Base-by-base conservation (phyloP, 768 basidiomycete genomes). In the Sistotremastrum niveocremeum region DNA sequence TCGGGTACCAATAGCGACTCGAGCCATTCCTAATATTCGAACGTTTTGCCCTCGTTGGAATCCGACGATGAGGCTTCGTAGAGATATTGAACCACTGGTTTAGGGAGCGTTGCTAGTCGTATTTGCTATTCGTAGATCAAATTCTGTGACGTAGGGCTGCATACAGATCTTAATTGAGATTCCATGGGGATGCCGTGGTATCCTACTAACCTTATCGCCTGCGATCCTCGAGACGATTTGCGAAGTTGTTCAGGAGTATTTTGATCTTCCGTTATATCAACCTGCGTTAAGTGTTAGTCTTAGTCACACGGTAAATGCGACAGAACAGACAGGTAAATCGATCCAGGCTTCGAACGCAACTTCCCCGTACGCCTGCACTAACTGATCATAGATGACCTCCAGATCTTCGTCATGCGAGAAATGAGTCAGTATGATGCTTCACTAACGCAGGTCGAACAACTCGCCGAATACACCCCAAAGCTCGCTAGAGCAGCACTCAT, bases 221-320 rank as follows among this genome's bases (percentile, higher is more conserved):
- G 93, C 89, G 10, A 95, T 84, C 85, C 85, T 31, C 87, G 80
- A 77, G 98, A 99, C 2, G 93, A 79, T 48, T 90, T 88, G 12
- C 84, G 79, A 53, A 99, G 73, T 57, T 97, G 94, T 37, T 91
- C 89, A 0, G 84, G 75, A 3, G 91, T 84, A 3, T 88, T 90
- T 46, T 95, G 88, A 58, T 99, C 95, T 65, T 98, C 93, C 31
- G 79, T 91, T 50, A 95, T 91, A 30, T 90, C 90, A 45, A 94
- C 88, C 93, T 97, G 52, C 32, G 32, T 12, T 42, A 29, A 8
- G 35, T 11, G 29, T 45, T 7, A 33, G 11, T 46, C 12, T 39
- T n/a, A n/a, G n/a, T n/a, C n/a, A n/a, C n/a, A n/a, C n/a, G n/a
- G n/a, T n/a, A n/a, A n/a, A n/a, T n/a, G n/a, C n/a, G 40, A 30